Evolutionary conservation across 345 rosid genomes (phyloP), one percentile per base, ranked within the genome.

Genomic region (Turnera subulata): DNA sequence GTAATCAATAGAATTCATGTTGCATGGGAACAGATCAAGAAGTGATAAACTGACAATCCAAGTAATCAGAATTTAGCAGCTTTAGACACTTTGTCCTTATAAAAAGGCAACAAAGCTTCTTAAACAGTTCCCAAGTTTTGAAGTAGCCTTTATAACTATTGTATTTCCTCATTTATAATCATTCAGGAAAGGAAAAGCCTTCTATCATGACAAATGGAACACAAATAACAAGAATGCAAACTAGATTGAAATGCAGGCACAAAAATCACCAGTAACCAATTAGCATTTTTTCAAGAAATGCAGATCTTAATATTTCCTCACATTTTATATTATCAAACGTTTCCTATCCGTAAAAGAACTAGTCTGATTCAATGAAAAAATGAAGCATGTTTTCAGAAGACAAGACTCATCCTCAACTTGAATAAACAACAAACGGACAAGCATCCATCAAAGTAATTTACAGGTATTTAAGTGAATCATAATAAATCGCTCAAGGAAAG

Each of bases 401-500:
- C 8, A 37, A 59, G 2, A 39, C 33, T 37, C n/a, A 55, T 46
- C 16, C 25, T 4, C 8, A 40, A 17, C 25, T 45, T 24, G 26
- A 22, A 59, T 19, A 38, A 45, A 50, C 22, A 23, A 60, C 22
- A 23, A 60, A 25, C 8, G 35, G 5, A 29, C 4, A 29, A 29
- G 35, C 35, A 29, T 8, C 35, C 35, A n/a, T 29, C 35, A 8
- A 29, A 8, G 4, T 3, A 29, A 3, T 29, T 29, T 29, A 3
- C 5, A 29, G 35, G 35, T 29, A 42, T n/a, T n/a, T n/a, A n/a
- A n/a, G 45, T 9, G 14, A 42, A 42, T 42, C 4, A 11, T 4
- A 42, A 15, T 16, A 42, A 4, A 5, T 42, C 13, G 45, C 45
- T 42, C 46, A 45, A 56, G 66, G 46, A 59, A 62, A 56, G 68